Base-by-base conservation (phyloP, 148 eudicot genomes). In the Cornus kousa region DNA sequence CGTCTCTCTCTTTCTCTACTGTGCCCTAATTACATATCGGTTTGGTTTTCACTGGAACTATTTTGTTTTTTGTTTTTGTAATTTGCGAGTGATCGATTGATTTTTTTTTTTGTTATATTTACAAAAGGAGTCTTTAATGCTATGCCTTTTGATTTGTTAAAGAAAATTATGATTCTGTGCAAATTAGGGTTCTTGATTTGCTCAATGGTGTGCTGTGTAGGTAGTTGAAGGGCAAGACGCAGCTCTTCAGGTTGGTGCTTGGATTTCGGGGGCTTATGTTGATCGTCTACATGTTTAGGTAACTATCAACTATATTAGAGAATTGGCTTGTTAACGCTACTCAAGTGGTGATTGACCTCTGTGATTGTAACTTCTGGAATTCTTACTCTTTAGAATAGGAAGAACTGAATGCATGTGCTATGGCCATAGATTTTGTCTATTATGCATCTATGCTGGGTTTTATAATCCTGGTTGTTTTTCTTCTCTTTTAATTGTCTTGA, bases 241-340 rank as follows among this genome's bases (percentile, higher is more conserved):
- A 20, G 98, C 92, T 82, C 87, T 85, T 80, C 87, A 76, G 66
- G 92, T 96, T 67, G 92, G 90, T 64, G 86, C 85, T 55, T 97
- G 98, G 98, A 89, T 97, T 48, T 92, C 99, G 12, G 87, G 89
- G 60, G 92, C 94, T 22, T 97, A 88, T 86, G 87, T 86, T 78
- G 99, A 97, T 84, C 93, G 98, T 39, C 84, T 97, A 78, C 92
- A 89, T 74, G 98, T 97, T 35, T 91, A 94, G 95, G 99, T 92
- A 40, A 71, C 70, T 75, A 19, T 24, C 17, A 16, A 60, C 7
- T 60, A 8, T 43, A 43, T 43, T 43, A 2, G 48, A 43, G 48
- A 43, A 43, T 43, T 43, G 9, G 48, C 8, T 43, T 43, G 48
- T 2, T 43, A 8, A 43, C 3, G 9, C 48, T 43, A 43, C 7